Base-by-base conservation (phyloP, 2,329 filamentous ascomycete species). In the Macroventuria anomochaeta region DNA sequence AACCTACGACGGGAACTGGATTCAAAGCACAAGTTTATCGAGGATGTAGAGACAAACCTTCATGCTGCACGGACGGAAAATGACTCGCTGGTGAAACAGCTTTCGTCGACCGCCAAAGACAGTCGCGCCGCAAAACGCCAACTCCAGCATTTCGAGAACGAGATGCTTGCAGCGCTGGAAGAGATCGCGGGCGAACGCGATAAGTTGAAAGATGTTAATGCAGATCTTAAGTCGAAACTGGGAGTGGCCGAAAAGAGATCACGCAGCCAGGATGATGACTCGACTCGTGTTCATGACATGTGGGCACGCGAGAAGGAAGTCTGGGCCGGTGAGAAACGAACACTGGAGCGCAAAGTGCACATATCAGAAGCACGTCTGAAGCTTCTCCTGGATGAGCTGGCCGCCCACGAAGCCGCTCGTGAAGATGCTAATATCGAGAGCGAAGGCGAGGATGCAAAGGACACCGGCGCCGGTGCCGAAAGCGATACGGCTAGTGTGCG, bases 301-400 rank as follows among this genome's bases (percentile, higher is more conserved):
- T 97, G 91, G 90, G 87, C 88, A 10, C 86, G 85, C 46, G 95
- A 99, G 61, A 95, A 89, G 70, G 87, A 93, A 48, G 79, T 80
- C 2, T 97, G 93, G 92, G 88, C 93, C 11, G 86, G 88, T 39
- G 92, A 96, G 71, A 89, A 86, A 66, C 87, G 93, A 48, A 89
- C 85, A 50, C 83, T 91, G 56, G 93, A 99, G 74, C 87, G 90
- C 51, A 91, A 90, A 63, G 78, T 96, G 12, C 93, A 97, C 72
- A 83, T 97, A n/a, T 89, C 92, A 2, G 95, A 99, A 76, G 90
- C 84, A 25, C 87, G 93, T 31, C 76, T 99, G 48, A 95, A 93
- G 71, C 82, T 85, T 10, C 84, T 99, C 10, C 80, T 99, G 37
- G 91, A 93, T 31, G 95, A 97, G 74, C 85, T 99, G 42, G 86